Base-by-base conservation (phyloP, 306 rosid genomes). In the Ammopiptanthus mongolicus region DNA sequence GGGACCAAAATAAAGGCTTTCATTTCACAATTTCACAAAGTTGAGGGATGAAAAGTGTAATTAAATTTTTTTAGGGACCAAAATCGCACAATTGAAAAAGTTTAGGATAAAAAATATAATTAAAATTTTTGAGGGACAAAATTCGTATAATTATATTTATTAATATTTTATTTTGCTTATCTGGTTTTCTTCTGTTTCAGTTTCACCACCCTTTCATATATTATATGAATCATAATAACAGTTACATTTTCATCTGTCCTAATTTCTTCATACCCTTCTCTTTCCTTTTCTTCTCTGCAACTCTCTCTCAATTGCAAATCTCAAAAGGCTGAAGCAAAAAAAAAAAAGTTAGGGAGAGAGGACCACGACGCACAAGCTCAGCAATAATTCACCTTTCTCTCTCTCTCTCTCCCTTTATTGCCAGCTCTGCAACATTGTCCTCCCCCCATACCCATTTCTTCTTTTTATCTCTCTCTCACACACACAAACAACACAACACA, bases 371-470 rank as follows among this genome's bases (percentile, higher is more conserved):
- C 85, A 75, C 67, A 73, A 41, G 33, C 73, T 69, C 66, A 77
- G 85, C 97, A 92, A 92, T 90, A 86, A 92, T 95, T 92, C 88
- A 85, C 91, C 81, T 77, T 74, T 50, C 6, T 39, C 75, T 74
- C 82, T 79, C 86, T 85, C 74, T 37, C 80, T 80, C 84, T 79
- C 74, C 80, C 87, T 86, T 81, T 85, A 78, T 86, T 96, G 96
- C 99, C 97, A 96, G 97, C 97, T 86, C 87, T 82, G 65, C 87
- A 22, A 65, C 74, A 76, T 88, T 85, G 90, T 87, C 88, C 87
- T 84, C 83, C 84, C 77, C 82, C 87, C 77, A 63, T 79, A 74
- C 82, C 87, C 82, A 34, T 77, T 8, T 52, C 13, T 55, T 47
- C 44, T 52, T 51, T 62, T 84, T 69, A 23, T 81, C 77, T 78